A percentile compares a stretch with the other conserved stretches of the same genome.
phyloP scores from a whole-genome alignment of 805 yeast genomes.

The Hanseniaspora clermontiae region DNA sequence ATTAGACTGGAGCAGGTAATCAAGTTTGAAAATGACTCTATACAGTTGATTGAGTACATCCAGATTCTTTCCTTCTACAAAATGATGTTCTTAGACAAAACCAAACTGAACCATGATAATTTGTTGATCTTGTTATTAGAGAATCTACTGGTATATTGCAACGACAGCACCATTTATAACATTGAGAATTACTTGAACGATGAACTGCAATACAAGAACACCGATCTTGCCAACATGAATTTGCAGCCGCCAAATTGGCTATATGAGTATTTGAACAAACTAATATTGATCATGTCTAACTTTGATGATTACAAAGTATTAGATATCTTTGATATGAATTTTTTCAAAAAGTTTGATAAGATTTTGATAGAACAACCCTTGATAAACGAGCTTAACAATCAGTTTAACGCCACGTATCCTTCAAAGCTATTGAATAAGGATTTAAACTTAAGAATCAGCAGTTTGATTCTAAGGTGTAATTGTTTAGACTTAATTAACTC shows the following conservation, averaged over 20 bases:
- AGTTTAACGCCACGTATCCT: slow-evolving; percentile 25
- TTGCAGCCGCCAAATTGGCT: slow-evolving; percentile 79
- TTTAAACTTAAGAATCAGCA: slow-evolving; percentile 19
- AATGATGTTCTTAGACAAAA: slow-evolving; percentile 40
- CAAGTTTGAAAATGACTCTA: slow-evolving; percentile 48
- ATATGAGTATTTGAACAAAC: slow-evolving; percentile 36
- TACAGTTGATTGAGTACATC: slow-evolving; percentile 44
- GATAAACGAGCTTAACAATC: slow-evolving; percentile 21
- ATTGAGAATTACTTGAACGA: slow-evolving; percentile 17
- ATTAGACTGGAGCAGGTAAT: slow-evolving; percentile 57
- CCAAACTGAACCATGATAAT: slow-evolving; percentile 26
- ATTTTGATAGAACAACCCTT: slow-evolving; percentile 35
- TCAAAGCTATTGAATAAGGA: slow-evolving; percentile 20
- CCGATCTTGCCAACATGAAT: slow-evolving; percentile 35
- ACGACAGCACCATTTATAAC: not conserved
- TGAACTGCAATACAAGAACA: slow-evolving; percentile 22
- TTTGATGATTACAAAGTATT: slow-evolving; percentile 31
- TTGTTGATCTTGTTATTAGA: slow-evolving; percentile 19
- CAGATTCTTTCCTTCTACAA: slow-evolving; percentile 56
- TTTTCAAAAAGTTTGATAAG: slow-evolving; percentile 30
- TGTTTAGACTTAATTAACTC: slow-evolving; percentile 50
- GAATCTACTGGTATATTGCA: slow-evolving; percentile 6
- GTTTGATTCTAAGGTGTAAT: slow-evolving; percentile 39
- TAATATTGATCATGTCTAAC: slow-evolving; percentile 46
- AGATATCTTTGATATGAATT: slow-evolving; percentile 19